Percentiles rank a stretch among this genome's conserved stretches.
phyloP scores from a whole-genome alignment of 495 filamentous ascomycete genomes.

The Aspergillus hancockii region DNA sequence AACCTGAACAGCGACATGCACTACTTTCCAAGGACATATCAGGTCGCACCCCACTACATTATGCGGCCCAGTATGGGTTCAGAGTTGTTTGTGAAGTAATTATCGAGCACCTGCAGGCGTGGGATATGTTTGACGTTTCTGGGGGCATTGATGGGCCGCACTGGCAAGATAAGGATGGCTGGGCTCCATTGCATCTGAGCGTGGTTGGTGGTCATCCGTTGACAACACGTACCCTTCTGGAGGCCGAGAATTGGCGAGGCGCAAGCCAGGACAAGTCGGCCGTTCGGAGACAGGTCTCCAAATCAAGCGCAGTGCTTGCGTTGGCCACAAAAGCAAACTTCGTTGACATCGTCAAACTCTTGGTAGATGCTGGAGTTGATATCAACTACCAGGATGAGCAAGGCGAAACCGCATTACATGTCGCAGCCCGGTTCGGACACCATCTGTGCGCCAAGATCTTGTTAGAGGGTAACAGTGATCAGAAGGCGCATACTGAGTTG shows the following conservation, averaged over 20 bases:
- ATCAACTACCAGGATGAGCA: conserved; percentile 92
- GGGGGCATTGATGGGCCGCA: conserved; percentile 79
- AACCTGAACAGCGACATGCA: conserved; percentile 66
- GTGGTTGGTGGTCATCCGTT: conserved; percentile 88
- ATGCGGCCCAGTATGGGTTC: conserved; percentile 93
- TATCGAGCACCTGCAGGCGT: conserved; percentile 83
- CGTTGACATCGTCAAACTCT: conserved; percentile 73
- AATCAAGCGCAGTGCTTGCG: conserved; percentile 87
- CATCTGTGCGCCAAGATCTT: conserved; percentile 75
- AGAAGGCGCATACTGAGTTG: conserved; percentile 75
- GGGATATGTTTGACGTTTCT: conserved; percentile 81
- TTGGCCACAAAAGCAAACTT: conserved; percentile 86
- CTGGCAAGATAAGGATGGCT: conserved; percentile 93
- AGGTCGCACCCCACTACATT: conserved; percentile 87
- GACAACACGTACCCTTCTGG: conserved; percentile 77
- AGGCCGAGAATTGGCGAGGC: conserved; percentile 73
- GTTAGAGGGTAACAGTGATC: conserved; percentile 64
- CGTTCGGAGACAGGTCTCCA: conserved; percentile 67
- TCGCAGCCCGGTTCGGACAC: conserved; percentile 88
- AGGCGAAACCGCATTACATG: conserved; percentile 90
- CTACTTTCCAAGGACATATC: conserved; percentile 71
- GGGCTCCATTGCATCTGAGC: conserved; percentile 86
- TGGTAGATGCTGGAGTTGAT: conserved; percentile 89
- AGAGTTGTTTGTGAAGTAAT: conserved; percentile 84
- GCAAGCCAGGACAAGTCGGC: conserved; percentile 56